These are phyloP conservation scores for Scheffersomyces segobiensis DNA, from an alignment of 1,139 yeast genomes.

Conservation along the genomic window DNA sequence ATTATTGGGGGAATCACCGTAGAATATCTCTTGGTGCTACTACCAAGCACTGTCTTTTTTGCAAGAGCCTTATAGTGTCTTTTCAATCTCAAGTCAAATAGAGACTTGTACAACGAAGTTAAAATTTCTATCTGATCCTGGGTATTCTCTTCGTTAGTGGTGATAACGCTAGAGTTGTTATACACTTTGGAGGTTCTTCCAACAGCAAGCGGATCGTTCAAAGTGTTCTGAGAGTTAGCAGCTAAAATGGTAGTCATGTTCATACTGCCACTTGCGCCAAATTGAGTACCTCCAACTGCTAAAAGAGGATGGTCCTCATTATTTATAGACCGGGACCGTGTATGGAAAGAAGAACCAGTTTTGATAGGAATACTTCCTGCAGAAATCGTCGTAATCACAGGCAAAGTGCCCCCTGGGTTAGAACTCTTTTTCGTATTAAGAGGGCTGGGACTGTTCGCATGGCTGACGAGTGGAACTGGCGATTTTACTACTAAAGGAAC, in stretches of 20 bases:
- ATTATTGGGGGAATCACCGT: constrained; percentile 40
- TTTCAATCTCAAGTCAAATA: constrained; percentile 35
- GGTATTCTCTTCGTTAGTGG: constrained; percentile 3
- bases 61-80: constrained; percentile 24
- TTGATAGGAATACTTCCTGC: constrained; percentile 3
- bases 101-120: constrained; percentile 33
- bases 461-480: constrained; percentile 4
- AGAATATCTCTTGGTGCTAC: constrained; percentile 13
- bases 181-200: neutral
- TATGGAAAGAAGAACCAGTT: constrained; percentile 7
- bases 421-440: neutral
- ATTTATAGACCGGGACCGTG: constrained; percentile 12
- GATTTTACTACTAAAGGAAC: constrained; percentile 1
- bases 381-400: constrained; percentile 5
- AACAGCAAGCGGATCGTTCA: neutral
- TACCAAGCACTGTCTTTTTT: constrained; percentile 8
- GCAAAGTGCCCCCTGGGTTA: neutral
- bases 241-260: constrained; percentile 11
- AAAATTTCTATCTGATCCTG: constrained; percentile 25
- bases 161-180: neutral
- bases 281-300: neutral
- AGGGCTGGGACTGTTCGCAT: constrained; percentile 8
- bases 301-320: constrained; percentile 9
- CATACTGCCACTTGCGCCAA: constrained; percentile 9
- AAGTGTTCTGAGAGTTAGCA: constrained; percentile 7